A percentile compares a stretch with the other conserved stretches of the same genome.
These are phyloP conservation scores for Monosporascus ibericus DNA, from an alignment of 2,329 filamentous ascomycete genomes.

Conservation along the genomic window DNA sequence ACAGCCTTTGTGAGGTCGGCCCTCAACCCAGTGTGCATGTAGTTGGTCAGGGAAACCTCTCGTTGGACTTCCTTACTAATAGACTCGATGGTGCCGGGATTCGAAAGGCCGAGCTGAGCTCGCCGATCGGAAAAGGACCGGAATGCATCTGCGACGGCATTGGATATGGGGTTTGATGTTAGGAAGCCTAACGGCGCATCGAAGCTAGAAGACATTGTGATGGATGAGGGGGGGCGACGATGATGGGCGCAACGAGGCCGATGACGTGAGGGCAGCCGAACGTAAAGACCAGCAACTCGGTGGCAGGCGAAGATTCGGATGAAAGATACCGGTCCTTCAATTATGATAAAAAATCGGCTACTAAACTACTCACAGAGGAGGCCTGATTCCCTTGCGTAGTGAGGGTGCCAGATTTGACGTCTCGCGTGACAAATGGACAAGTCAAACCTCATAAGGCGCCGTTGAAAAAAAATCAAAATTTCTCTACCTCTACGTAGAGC, in stretches of 20 bases:
- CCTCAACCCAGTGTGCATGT: slow-evolving; percentile 92
- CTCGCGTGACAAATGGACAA: not conserved
- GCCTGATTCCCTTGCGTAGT: not conserved
- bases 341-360: not conserved
- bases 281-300: slow-evolving; percentile 1
- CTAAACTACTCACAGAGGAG: not conserved
- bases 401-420: not conserved
- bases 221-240: slow-evolving; percentile 21
- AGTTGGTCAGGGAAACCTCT: slow-evolving; percentile 93
- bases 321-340: not conserved
- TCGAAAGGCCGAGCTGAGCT: slow-evolving; percentile 79
- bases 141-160: slow-evolving; percentile 69
- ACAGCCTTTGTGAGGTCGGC: slow-evolving; percentile 97
- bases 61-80: slow-evolving; percentile 89
- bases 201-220: slow-evolving; percentile 44
- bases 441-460: not conserved
- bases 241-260: slow-evolving; percentile 17
- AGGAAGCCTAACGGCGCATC: slow-evolving; percentile 57
- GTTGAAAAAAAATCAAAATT: slow-evolving; percentile 3
- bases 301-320: not conserved
- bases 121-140: slow-evolving; percentile 77
- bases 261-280: slow-evolving; percentile 6
- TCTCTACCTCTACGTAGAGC: not conserved
- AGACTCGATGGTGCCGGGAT: slow-evolving; percentile 88
- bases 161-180: slow-evolving; percentile 66